Conservation (phyloP, 225 moss, liverwort and hornwort genomes). For the Neckera pumila region DNA sequence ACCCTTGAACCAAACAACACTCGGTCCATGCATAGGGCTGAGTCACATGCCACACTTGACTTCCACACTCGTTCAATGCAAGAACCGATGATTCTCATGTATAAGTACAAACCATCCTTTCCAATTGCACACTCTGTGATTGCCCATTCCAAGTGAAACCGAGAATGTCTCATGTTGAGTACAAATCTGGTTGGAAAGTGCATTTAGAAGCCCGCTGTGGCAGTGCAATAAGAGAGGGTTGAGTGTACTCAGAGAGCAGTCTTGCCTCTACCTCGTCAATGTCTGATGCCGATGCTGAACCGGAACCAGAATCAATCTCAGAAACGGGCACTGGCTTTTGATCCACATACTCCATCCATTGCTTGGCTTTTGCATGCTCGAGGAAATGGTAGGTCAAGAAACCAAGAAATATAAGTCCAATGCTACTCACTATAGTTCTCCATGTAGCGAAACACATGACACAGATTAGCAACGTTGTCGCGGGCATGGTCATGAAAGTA, state of each 20-base stretch:
- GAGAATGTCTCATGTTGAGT: not conserved
- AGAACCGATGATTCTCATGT: not conserved
- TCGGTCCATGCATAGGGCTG: not conserved
- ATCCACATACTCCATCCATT: conserved; percentile 26
- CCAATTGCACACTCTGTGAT: not conserved
- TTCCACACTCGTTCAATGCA: not conserved
- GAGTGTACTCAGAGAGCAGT: not conserved
- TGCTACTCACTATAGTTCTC: conserved; percentile 23
- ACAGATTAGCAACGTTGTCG: conserved; percentile 26
- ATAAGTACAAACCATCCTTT: not conserved
- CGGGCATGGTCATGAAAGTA: conserved; percentile 37
- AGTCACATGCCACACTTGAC: not conserved
- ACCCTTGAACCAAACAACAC: not conserved
- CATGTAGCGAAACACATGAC: conserved; percentile 43
- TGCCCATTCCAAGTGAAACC: not conserved
- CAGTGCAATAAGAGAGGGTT: not conserved
- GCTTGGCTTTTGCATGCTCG: conserved; percentile 28
- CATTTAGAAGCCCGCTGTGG: not conserved
- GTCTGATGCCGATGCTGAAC: not conserved
- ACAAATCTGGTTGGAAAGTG: not conserved
- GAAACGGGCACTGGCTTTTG: not conserved
- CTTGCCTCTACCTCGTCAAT: conserved; percentile 10
- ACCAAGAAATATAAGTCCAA: conserved; percentile 12
- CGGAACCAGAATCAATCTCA: not conserved
- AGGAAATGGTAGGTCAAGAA: conserved; percentile 37